Base-by-base conservation (phyloP, 176 grass and related monocot species). In the Musa itinerans region DNA sequence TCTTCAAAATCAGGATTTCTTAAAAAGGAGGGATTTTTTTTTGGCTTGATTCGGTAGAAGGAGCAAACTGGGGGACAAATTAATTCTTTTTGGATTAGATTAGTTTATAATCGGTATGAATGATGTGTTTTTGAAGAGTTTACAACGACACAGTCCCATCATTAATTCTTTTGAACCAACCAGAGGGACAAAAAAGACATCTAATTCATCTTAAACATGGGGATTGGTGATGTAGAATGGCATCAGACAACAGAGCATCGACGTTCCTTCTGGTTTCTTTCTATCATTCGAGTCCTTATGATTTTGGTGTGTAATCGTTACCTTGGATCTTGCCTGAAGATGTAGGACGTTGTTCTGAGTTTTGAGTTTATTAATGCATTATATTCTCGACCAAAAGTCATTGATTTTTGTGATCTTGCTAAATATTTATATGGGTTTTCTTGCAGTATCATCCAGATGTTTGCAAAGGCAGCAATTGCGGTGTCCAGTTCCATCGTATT, bases 381-480 rank as follows among this genome's bases (percentile, higher is more conserved):
- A 58, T 43, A 5, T 16, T 58, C 16, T 58, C 54, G 3, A 58
- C 11, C 16, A 17, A 58, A 58, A 11, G 16, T 13, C 14, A 17
- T 17, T 13, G 0, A 69, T 10, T 53, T 53, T 69, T 29, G 10
- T 73, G 48, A 59, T 25, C 13, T 2, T 72, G 52, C 63, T 73
- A 63, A 26, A 7, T 64, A 62, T 20, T 8, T 43, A 16, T 52
- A 20, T 43, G 34, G 34, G 34, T 29, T 14, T 2, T 13, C 24
- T 74, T 67, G 69, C 80, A 86, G 84, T 86, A 86, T 82, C 84
- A 86, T 79, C 84, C 84, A 43, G 84, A 86, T 20, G 84, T 86
- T 14, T 86, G 80, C 64, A 86, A 82, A 82, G 84, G 69, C 51
- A 79, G 61, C 61, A 71, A 86, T 52, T 79, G 80, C 70, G 9